Percentiles rank a stretch among this genome's conserved stretches.
Conservation (phyloP, 495 filamentous ascomycete genomes). For the Copromyces sp. region DNA sequence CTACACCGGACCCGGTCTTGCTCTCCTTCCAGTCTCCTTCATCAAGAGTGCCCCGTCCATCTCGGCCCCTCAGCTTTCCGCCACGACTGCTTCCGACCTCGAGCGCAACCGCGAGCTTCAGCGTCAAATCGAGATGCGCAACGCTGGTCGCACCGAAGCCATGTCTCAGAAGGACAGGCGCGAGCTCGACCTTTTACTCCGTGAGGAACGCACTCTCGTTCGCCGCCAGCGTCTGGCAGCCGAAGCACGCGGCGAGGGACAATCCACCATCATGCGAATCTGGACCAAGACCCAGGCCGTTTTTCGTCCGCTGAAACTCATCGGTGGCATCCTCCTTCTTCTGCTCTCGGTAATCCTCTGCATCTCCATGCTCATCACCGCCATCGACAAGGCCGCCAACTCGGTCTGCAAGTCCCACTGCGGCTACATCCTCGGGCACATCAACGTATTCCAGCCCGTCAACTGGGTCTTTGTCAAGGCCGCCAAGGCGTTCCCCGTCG, state of each 20-base stretch:
- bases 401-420: conserved; percentile 83
- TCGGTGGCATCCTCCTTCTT: conserved; percentile 72
- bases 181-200: conserved; percentile 74
- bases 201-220: conserved; percentile 86
- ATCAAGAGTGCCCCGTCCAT: conserved; percentile 83
- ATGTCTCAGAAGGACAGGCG: conserved; percentile 76
- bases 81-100: conserved; percentile 66
- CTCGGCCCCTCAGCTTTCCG: conserved; percentile 62
- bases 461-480: conserved; percentile 84
- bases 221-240: conserved; percentile 79
- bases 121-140: conserved; percentile 79
- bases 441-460: conserved; percentile 88
- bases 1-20: conserved; percentile 83
- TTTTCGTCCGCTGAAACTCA: conserved; percentile 70
- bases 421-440: conserved; percentile 85
- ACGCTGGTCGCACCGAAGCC: conserved; percentile 60
- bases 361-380: conserved; percentile 88
- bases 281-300: conserved; percentile 74
- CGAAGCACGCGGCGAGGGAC: conserved; percentile 65
- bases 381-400: conserved; percentile 92
- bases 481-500: conserved; percentile 77
- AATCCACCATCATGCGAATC: conserved; percentile 52
- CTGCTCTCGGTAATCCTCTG: conserved; percentile 62
- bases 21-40: conserved; percentile 75
- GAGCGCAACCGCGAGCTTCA: conserved; percentile 85